These are phyloP conservation scores for Lentinula guzmanii DNA, from an alignment of 768 basidiomycete genomes.

Conservation along the genomic window DNA sequence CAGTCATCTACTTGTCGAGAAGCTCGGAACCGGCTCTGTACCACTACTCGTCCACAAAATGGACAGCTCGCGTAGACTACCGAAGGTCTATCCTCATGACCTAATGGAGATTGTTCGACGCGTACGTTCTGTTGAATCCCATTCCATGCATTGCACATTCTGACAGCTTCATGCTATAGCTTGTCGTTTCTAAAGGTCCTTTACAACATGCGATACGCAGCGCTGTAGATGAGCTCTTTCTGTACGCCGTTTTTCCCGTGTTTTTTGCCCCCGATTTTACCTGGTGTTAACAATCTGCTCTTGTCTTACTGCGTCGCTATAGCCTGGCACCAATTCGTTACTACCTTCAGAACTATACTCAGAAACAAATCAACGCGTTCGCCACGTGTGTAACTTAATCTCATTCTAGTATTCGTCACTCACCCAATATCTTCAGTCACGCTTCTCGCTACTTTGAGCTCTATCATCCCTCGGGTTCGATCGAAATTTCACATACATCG, in stretches of 20 bases:
- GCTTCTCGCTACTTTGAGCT: conserved; percentile 87
- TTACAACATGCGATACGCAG: conserved; percentile 56
- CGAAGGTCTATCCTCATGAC: conserved; percentile 65
- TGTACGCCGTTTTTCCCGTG: conserved; percentile 41
- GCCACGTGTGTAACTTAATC: conserved; percentile 66
- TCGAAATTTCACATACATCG: conserved; percentile 86
- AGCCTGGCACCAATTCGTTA: conserved; percentile 74
- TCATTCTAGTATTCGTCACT: conserved; percentile 16
- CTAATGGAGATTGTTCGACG: conserved; percentile 71
- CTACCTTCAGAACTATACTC: conserved; percentile 67
- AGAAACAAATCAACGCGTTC: conserved; percentile 87
- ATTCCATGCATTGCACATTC: conserved; percentile 21
- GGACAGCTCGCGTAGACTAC: conserved; percentile 71
- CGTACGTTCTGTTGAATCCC: conserved; percentile 38
- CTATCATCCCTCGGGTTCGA: conserved; percentile 75
- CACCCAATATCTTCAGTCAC: conserved; percentile 46
- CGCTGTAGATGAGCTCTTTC: conserved; percentile 74
- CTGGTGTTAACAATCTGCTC: neutral
- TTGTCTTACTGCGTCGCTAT: neutral
- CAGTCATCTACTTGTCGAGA: conserved; percentile 84
- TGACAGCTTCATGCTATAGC: conserved; percentile 29
- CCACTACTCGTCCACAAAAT: conserved; percentile 90
- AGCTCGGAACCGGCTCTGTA: conserved; percentile 72
- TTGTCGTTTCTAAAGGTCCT: conserved; percentile 51
- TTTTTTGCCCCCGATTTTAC: conserved; percentile 9